Evolutionary conservation across 805 yeast genomes (phyloP).

Genomic region (Saccharomycopsis sp.): DNA sequence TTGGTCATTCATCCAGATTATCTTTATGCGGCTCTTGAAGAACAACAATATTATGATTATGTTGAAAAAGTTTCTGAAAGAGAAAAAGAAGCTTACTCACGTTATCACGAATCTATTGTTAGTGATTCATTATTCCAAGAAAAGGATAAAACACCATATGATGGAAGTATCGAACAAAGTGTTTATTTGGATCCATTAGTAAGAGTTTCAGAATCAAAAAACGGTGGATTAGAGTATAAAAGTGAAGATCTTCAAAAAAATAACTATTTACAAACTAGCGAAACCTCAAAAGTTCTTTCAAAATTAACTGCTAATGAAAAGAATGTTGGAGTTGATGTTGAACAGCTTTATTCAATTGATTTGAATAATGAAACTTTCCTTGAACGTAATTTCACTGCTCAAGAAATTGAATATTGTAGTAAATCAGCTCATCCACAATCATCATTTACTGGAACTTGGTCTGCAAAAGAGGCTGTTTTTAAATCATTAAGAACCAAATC

Average conservation of each 20-base stretch:
- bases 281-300: slow-evolving; percentile 19
- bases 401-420: slow-evolving; percentile 71
- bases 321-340: slow-evolving; percentile 96
- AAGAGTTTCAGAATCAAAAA: slow-evolving; percentile 39
- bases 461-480: slow-evolving; percentile 98
- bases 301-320: slow-evolving; percentile 24
- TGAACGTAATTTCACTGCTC: slow-evolving; percentile 80
- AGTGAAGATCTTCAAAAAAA: slow-evolving; percentile 40
- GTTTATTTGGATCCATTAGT: slow-evolving; percentile 97
- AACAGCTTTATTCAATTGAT: slow-evolving; percentile 72
- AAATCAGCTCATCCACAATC: slow-evolving; percentile 72
- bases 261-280: slow-evolving; percentile 18
- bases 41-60: slow-evolving; percentile 61
- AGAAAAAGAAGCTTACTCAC: slow-evolving; percentile 84
- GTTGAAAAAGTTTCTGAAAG: slow-evolving; percentile 62
- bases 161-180: slow-evolving; percentile 74
- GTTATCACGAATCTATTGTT: slow-evolving; percentile 91
- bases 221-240: slow-evolving; percentile 37
- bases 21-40: slow-evolving; percentile 73
- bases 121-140: slow-evolving; percentile 86
- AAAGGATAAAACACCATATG: slow-evolving; percentile 89
- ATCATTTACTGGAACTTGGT: slow-evolving; percentile 96
- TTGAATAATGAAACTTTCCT: slow-evolving; percentile 83
- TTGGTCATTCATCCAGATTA: slow-evolving; percentile 87
- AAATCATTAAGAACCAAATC: slow-evolving; percentile 85